Evolutionary conservation across 2,329 filamentous ascomycete species (phyloP), one percentile per base, ranked within the genome.

Genomic region (Phymatotrichopsis omnivora): DNA sequence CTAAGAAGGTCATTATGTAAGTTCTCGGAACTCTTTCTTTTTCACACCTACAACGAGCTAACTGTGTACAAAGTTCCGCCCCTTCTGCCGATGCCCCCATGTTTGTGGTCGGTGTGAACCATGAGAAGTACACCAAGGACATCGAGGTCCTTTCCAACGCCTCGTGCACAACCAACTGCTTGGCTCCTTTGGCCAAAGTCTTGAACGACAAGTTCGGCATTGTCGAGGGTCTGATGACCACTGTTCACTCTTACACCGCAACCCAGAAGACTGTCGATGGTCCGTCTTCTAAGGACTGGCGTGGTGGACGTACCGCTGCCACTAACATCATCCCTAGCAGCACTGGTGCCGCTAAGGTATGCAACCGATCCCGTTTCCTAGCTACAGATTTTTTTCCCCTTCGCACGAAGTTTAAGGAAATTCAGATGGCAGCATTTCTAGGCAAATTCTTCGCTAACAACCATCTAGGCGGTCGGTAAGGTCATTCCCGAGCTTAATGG

Each of bases 61-160:
- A 49, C 29, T 8, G 2, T 11, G 10, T 14, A 16, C 50, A 53
- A 35, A 60, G 74, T 54, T 91, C 84, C 60, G 84, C 85, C 64
- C 85, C 85, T 63, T 93, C 85, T 55, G 82, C 83, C 60, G 91
- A 98, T 74, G 91, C 91, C 64, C 89, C 89, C 67, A 98, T 98
- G 91, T 98, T 93, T 79, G 91, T 98, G 67, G 93, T 95, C 80
- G 91, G 91, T 67, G 91, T 98, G 74, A 98, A 96, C 78, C 75
- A 96, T 72, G 77, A 87, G 68, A 75, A 70, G 62, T 96, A 96
- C 81, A 89, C 84, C 69, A 80, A 82, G 67, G 83, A 83, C 67
- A 77, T 91, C 68, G 73, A 85, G 62, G 81, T 98, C 68, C 85
- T 96, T 74, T 96, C 91, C 73, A 98, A 98, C 76, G 91, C 91